Evolutionary conservation across 1,284 basidiomycete species (phyloP).

Genomic region (Cutaneotrichosporon cutaneum): DNA sequence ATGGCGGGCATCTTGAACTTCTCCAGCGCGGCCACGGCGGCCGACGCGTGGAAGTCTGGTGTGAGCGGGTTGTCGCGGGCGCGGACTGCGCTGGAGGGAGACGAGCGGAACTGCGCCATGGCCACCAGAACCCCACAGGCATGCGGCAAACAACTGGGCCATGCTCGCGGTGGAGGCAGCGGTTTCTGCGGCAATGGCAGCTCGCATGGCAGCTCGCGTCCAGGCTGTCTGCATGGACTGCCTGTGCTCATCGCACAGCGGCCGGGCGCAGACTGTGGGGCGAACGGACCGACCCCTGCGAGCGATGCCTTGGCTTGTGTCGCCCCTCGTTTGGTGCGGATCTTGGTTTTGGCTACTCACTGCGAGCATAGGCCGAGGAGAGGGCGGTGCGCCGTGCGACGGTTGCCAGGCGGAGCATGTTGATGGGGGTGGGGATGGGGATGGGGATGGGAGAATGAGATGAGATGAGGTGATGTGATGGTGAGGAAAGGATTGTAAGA

Average conservation of each 20-base stretch:
- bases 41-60: constrained; percentile 77
- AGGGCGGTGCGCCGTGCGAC: constrained; percentile 43
- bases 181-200: not conserved
- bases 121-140: not conserved
- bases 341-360: constrained; percentile 28
- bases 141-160: not conserved
- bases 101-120: not conserved
- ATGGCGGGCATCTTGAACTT: constrained; percentile 98
- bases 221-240: not conserved
- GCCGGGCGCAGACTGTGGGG: not conserved
- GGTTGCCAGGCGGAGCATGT: constrained; percentile 49
- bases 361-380: constrained; percentile 31
- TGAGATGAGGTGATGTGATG: not conserved
- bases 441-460: too few species aligned
- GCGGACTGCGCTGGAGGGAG: not conserved
- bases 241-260: not conserved
- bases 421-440: constrained; percentile 7
- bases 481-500: constrained; percentile 1
- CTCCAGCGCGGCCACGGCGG: constrained; percentile 71
- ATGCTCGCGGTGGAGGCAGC: not conserved
- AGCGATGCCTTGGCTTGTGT: not conserved
- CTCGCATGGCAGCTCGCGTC: too few species aligned
- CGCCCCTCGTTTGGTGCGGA: not conserved
- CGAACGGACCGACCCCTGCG: not conserved
- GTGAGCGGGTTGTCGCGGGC: not conserved